Evolutionary conservation across 352 stramenopile genomes (phyloP).

Genomic region (Pythium dissotocum): DNA sequence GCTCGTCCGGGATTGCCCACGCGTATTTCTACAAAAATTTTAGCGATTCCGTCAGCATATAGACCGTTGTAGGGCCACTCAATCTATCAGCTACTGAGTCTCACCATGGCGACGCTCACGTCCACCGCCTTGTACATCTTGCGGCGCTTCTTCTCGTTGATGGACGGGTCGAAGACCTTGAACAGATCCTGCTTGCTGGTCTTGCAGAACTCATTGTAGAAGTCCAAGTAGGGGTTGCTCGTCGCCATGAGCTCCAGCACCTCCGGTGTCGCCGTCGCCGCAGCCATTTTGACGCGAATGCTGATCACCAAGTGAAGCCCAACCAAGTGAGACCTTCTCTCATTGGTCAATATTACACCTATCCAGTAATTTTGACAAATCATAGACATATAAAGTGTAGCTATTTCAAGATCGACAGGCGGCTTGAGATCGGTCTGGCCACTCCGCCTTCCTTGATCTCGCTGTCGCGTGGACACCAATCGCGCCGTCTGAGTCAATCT

Average conservation of each 20-base stretch:
- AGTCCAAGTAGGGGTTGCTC: conserved; percentile 85
- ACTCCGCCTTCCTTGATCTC: not conserved
- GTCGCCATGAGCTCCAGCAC: conserved; percentile 51
- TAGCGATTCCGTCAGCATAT: too few species aligned
- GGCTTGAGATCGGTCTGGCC: not conserved
- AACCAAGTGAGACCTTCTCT: not conserved
- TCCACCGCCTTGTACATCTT: conserved; percentile 76
- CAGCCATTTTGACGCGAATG: conserved; percentile 3
- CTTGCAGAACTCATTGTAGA: conserved; percentile 69
- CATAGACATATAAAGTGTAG: conserved; percentile 1
- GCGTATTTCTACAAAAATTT: conserved; percentile 70
- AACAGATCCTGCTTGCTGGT: conserved; percentile 58
- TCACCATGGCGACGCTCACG: conserved; percentile 79
- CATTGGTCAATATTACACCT: not conserved
- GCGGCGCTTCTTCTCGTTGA: conserved; percentile 65
- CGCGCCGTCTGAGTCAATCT: not conserved
- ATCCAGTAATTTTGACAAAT: conserved; percentile 8
- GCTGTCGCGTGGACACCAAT: not conserved
- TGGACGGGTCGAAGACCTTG: conserved; percentile 67
- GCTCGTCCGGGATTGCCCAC: conserved; percentile 91
- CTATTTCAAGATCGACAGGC: conserved; percentile 11
- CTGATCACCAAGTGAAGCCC: not conserved
- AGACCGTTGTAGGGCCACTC: not conserved
- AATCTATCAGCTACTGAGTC: conserved; percentile 3
- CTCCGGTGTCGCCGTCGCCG: conserved; percentile 22